Conservation (phyloP, 2,329 filamentous ascomycete genomes). For the Neospermospora avenae region DNA sequence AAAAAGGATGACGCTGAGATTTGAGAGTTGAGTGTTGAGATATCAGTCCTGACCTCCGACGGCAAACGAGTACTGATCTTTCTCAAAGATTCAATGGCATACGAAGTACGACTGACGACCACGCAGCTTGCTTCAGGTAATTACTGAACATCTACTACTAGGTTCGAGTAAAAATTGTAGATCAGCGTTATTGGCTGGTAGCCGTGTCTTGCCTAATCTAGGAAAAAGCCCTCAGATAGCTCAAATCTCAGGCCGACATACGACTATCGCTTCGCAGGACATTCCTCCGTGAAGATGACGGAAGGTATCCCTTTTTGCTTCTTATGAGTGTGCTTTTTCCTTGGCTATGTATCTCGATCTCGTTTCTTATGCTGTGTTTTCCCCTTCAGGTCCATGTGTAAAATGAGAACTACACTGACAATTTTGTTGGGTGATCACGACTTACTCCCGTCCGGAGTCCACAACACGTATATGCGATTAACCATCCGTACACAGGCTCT, state of each 20-base stretch:
- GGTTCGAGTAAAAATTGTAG: too few species aligned
- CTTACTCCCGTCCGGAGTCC: background rate
- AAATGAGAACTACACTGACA: background rate
- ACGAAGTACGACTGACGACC: too few species aligned
- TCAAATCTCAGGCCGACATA: background rate
- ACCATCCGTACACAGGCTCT: background rate
- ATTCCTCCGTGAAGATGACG: background rate
- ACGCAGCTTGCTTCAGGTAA: too few species aligned
- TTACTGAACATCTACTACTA: too few species aligned
- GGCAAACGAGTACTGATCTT: too few species aligned
- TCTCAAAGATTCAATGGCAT: too few species aligned
- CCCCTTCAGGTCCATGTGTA: background rate
- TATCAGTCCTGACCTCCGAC: too few species aligned
- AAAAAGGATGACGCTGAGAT: too few species aligned
- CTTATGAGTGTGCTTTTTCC: background rate
- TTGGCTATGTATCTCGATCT: background rate
- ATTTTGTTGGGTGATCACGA: too few species aligned
- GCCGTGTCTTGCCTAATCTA: background rate
- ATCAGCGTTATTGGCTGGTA: background rate
- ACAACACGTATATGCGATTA: background rate
- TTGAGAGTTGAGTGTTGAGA: too few species aligned
- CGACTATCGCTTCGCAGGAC: background rate
- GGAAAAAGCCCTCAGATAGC: background rate
- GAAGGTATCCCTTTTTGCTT: background rate
- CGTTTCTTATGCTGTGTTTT: background rate